Percentiles rank a stretch among this genome's conserved stretches.
phyloP scores from a whole-genome alignment of 768 basidiomycete genomes.

The Piloderma croceum region DNA sequence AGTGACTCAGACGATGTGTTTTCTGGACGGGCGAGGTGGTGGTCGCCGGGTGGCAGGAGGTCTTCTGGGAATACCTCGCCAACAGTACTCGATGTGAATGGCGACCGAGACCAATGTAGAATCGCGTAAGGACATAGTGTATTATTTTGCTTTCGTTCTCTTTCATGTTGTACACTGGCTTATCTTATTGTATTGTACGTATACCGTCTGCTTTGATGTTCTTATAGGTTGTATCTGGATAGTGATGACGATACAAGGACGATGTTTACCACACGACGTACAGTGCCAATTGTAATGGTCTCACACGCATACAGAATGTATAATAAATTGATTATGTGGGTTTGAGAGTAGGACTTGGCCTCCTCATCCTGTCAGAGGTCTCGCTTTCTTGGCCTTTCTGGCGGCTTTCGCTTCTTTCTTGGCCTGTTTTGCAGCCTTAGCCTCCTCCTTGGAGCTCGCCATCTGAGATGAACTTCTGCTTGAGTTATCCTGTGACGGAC shows the following conservation, averaged over 20 bases:
- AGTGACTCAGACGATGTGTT: slow-evolving; percentile 22
- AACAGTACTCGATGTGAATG: slow-evolving; percentile 29
- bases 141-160: slow-evolving; percentile 21
- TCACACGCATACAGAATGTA: too few species aligned
- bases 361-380: slow-evolving; percentile 6
- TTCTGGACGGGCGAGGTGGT: slow-evolving; percentile 32
- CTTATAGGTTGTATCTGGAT: too few species aligned
- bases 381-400: slow-evolving; percentile 28
- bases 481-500: slow-evolving; percentile 6
- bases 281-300: too few species aligned
- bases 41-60: slow-evolving; percentile 49
- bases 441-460: slow-evolving; percentile 14
- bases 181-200: too few species aligned
- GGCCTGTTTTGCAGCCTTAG: slow-evolving; percentile 29
- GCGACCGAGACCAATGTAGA: slow-evolving; percentile 57
- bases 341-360: slow-evolving; percentile 14
- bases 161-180: too few species aligned
- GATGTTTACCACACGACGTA: too few species aligned
- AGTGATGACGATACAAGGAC: too few species aligned
- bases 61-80: slow-evolving; percentile 49
- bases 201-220: too few species aligned
- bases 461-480: slow-evolving; percentile 20
- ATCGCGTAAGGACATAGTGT: slow-evolving; percentile 49
- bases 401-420: slow-evolving; percentile 15
- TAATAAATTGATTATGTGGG: slow-evolving; percentile 11